These are phyloP conservation scores for Wickerhamomyces strasburgensis DNA, from an alignment of 805 yeast species.

Conservation along the genomic window DNA sequence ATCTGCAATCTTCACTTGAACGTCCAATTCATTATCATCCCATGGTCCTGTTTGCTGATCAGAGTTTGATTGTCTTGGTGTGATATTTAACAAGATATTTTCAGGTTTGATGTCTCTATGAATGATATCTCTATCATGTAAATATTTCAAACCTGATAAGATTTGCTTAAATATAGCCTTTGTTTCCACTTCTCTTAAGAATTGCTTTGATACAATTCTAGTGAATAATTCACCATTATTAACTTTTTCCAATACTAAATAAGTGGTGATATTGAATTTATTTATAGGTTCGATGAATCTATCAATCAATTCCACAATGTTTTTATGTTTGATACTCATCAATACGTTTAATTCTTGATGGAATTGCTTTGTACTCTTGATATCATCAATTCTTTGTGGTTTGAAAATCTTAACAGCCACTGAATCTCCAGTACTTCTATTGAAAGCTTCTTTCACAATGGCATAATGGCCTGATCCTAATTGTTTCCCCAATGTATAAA, in stretches of 20 bases:
- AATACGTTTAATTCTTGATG: constrained; percentile 66
- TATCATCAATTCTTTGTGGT: constrained; percentile 42
- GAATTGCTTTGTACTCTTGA: constrained; percentile 37
- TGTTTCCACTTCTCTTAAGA: constrained; percentile 57
- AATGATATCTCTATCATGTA: constrained; percentile 66
- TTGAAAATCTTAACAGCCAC: constrained; percentile 76
- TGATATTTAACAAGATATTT: constrained; percentile 52
- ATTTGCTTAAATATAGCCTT: constrained; percentile 60
- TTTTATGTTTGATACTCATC: constrained; percentile 61
- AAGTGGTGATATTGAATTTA: constrained; percentile 39
- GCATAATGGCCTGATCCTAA: constrained; percentile 80
- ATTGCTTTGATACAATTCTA: constrained; percentile 61
- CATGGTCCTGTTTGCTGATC: constrained; percentile 34
- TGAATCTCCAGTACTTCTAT: constrained; percentile 49
- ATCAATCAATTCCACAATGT: constrained; percentile 61
- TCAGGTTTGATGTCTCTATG: constrained; percentile 82
- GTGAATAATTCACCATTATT: constrained; percentile 75
- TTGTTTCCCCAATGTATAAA: constrained; percentile 44
- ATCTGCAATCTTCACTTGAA: constrained; percentile 74
- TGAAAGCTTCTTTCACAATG: constrained; percentile 65
- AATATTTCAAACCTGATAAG: constrained; percentile 55
- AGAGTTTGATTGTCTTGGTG: constrained; percentile 34
- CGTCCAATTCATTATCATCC: constrained; percentile 51
- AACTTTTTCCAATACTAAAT: constrained; percentile 66
- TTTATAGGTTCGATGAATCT: constrained; percentile 52